phyloP scores from a whole-genome alignment of 1,284 basidiomycete genomes.

The Lentinula novae-zelandiae region DNA sequence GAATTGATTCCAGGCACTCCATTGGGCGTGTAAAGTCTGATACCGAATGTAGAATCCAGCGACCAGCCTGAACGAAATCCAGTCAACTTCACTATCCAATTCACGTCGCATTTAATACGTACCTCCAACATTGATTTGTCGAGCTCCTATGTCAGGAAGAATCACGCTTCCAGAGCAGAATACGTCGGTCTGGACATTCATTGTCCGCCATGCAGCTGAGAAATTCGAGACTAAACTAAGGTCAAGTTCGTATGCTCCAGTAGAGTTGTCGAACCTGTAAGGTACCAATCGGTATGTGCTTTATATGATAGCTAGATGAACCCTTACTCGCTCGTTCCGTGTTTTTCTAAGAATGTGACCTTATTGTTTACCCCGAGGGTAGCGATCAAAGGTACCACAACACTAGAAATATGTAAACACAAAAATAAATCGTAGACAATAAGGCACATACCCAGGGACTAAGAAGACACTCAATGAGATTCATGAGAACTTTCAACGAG shows the following conservation, averaged over 20 bases:
- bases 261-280: slow-evolving; percentile 53
- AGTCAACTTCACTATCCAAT: neutral
- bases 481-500: neutral
- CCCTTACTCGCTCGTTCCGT: slow-evolving; percentile 35
- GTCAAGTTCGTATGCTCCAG: slow-evolving; percentile 76
- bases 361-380: slow-evolving; percentile 77
- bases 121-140: slow-evolving; percentile 70
- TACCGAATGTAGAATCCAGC: slow-evolving; percentile 59
- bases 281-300: neutral
- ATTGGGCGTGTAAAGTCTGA: slow-evolving; percentile 62
- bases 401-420: slow-evolving; percentile 32
- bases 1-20: slow-evolving; percentile 55
- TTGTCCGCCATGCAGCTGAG: slow-evolving; percentile 58
- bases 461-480: neutral
- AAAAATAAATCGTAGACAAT: neutral
- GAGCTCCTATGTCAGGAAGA: slow-evolving; percentile 66
- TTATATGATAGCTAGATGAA: neutral
- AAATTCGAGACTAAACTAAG: slow-evolving; percentile 52
- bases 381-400: slow-evolving; percentile 67
- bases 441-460: slow-evolving; percentile 42
- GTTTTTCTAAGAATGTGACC: slow-evolving; percentile 72
- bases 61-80: slow-evolving; percentile 33
- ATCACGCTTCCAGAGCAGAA: slow-evolving; percentile 74
- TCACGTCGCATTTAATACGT: slow-evolving; percentile 28
- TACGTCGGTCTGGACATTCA: slow-evolving; percentile 72